A percentile compares a stretch with the other conserved stretches of the same genome.
Conservation (phyloP, 2,329 filamentous ascomycete genomes). For the Raffaelea ambrosiae region DNA sequence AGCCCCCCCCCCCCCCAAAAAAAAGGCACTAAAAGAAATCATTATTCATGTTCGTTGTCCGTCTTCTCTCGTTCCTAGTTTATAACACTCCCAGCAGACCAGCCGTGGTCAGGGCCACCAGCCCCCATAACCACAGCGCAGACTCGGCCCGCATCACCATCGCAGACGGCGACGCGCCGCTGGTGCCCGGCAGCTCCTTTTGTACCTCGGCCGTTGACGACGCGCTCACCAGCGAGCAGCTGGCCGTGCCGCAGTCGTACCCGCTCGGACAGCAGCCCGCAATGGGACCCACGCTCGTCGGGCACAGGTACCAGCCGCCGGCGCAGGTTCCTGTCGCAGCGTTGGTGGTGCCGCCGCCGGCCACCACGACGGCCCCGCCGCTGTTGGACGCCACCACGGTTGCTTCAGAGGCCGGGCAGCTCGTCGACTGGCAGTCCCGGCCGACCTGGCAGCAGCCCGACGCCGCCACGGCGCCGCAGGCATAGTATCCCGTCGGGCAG, state of each 20-base stretch:
- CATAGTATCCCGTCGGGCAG: conserved; percentile 88
- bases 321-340: conserved; percentile 51
- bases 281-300: conserved; percentile 45
- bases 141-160: neutral
- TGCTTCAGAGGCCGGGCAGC: conserved; percentile 61
- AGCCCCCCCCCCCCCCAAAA: no score
- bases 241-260: conserved; percentile 63
- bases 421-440: conserved; percentile 72
- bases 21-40: no score
- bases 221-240: conserved; percentile 53
- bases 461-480: conserved; percentile 75
- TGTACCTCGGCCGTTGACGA: conserved; percentile 48
- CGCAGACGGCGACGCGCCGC: neutral
- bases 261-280: conserved; percentile 80
- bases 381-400: conserved; percentile 45
- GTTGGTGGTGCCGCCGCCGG: conserved; percentile 25
- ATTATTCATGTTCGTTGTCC: no score
- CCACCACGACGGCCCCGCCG: conserved; percentile 64
- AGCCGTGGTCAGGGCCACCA: neutral
- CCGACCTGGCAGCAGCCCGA: conserved; percentile 83
- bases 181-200: conserved; percentile 35
- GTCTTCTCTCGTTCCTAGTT: no score
- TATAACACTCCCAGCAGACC: neutral
- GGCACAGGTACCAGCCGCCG: conserved; percentile 68
- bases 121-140: neutral